Percentiles rank a stretch among this genome's conserved stretches.
Evolutionary conservation across 2,329 filamentous ascomycete species (phyloP).

Genomic region (Phoma sp.): DNA sequence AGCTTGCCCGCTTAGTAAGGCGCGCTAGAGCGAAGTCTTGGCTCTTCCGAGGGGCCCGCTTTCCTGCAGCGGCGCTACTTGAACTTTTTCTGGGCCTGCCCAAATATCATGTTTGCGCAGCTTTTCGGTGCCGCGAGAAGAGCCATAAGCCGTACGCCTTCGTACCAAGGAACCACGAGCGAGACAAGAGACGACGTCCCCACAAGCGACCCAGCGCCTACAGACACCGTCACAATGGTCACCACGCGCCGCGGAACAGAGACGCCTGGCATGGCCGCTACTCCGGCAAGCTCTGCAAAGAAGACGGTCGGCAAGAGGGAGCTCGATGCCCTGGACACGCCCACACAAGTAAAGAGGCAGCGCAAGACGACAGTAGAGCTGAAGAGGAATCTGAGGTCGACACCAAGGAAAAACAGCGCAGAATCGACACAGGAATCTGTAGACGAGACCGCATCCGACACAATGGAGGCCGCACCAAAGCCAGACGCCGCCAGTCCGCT

Average conservation of each 20-base stretch:
- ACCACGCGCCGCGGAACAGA: conserved; percentile 43
- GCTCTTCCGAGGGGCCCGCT: conserved; percentile 21
- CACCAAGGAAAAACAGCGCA: conserved; percentile 15
- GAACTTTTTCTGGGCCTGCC: conserved; percentile 14
- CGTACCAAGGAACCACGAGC: conserved; percentile 29
- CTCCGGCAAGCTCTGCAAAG: conserved; percentile 32
- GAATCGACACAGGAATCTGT: conserved; percentile 13
- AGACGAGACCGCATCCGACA: conserved; percentile 21
- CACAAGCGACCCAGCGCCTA: conserved; percentile 14
- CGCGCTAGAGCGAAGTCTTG: conserved; percentile 2
- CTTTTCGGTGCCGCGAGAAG: conserved; percentile 39
- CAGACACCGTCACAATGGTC: conserved; percentile 38
- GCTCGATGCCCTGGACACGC: conserved; percentile 38
- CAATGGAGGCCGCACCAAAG: conserved; percentile 17
- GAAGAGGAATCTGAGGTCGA: conserved; percentile 21
- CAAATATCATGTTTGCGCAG: conserved; percentile 39
- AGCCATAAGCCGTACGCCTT: conserved; percentile 41
- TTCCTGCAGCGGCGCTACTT: conserved; percentile 17
- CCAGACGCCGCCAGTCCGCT: conserved; percentile 18
- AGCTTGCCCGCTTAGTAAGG: conserved; percentile 4
- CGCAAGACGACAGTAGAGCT: conserved; percentile 25
- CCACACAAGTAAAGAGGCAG: conserved; percentile 39
- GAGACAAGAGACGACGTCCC: conserved; percentile 22
- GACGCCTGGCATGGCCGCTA: conserved; percentile 32
- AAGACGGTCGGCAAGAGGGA: conserved; percentile 37